Evolutionary conservation across 192 early-diverging fungal genomes (phyloP).

Genomic region (Borealophlyctis nickersoniae): DNA sequence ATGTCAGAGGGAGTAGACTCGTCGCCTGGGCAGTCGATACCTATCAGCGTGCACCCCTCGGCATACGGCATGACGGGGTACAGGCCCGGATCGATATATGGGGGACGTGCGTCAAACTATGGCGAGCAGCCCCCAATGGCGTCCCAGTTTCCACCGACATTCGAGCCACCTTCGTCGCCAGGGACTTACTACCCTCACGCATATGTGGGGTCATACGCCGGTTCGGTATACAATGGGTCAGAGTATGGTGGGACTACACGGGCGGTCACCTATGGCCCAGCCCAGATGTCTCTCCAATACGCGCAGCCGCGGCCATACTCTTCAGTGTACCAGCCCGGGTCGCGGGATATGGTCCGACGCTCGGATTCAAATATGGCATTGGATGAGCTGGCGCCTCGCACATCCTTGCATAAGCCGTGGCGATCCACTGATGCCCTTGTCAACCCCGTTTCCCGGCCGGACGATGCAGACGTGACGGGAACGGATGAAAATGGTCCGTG

Average conservation of each 20-base stretch:
- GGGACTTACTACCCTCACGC: neutral
- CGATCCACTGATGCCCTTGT: conserved; percentile 1
- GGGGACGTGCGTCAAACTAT: too few relatives aligned
- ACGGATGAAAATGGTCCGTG: neutral
- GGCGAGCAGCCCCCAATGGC: too few relatives aligned
- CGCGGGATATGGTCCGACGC: neutral
- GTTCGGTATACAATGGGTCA: neutral
- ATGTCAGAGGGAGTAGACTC: too few relatives aligned
- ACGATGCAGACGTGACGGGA: neutral
- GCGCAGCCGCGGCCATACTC: too few relatives aligned
- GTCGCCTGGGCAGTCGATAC: too few relatives aligned
- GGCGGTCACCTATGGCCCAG: too few relatives aligned
- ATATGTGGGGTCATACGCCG: neutral
- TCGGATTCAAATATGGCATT: neutral
- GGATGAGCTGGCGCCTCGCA: neutral
- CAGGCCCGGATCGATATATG: too few relatives aligned
- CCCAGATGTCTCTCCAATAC: neutral
- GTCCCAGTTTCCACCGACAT: too few relatives aligned
- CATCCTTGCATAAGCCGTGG: neutral
- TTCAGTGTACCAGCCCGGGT: neutral
- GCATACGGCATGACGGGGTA: conserved; percentile 18
- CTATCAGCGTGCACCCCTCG: neutral
- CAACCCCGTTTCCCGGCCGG: neutral
- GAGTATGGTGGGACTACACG: too few relatives aligned
- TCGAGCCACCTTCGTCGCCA: too few relatives aligned